phyloP scores from a whole-genome alignment of 2,329 filamentous ascomycete species.

The Allantophomopsis lycopodina region DNA sequence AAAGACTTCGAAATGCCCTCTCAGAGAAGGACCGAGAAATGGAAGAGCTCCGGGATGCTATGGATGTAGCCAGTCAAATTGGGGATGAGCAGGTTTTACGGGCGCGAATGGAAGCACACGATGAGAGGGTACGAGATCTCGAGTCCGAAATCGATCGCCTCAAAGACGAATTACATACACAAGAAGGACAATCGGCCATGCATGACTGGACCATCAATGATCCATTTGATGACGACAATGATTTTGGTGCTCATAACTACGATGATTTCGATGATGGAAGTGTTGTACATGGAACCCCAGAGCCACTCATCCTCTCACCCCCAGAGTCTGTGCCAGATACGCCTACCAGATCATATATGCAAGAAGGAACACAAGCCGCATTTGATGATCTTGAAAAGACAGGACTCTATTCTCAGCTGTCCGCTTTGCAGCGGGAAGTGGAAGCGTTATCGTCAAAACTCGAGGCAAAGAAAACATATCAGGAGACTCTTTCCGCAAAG shows the following conservation, averaged over 20 bases:
- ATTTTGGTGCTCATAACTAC: conserved; percentile 17
- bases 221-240: conserved; percentile 19
- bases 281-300: too few relatives aligned
- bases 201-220: conserved; percentile 18
- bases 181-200: conserved; percentile 6
- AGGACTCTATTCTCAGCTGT: conserved; percentile 11
- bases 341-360: conserved; percentile 7
- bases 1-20: conserved; percentile 32
- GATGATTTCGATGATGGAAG: conserved; percentile 7
- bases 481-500: conserved; percentile 13
- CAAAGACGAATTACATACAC: conserved; percentile 11
- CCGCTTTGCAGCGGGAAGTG: conserved; percentile 11
- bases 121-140: conserved; percentile 12
- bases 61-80: background rate
- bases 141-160: conserved; percentile 13
- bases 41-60: conserved; percentile 10
- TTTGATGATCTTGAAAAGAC: conserved; percentile 12
- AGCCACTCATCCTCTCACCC: conserved; percentile 12
- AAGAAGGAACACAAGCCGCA: conserved; percentile 2
- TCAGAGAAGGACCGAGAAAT: conserved; percentile 14
- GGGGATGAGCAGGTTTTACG: conserved; percentile 11
- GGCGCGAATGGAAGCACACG: conserved; percentile 4
- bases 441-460: conserved; percentile 10
- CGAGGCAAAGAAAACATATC: conserved; percentile 13
- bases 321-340: conserved; percentile 16